Percentiles rank a stretch among this genome's conserved stretches.
Conservation (phyloP, 768 basidiomycete species). For the Xerocomellus amylosporus region DNA sequence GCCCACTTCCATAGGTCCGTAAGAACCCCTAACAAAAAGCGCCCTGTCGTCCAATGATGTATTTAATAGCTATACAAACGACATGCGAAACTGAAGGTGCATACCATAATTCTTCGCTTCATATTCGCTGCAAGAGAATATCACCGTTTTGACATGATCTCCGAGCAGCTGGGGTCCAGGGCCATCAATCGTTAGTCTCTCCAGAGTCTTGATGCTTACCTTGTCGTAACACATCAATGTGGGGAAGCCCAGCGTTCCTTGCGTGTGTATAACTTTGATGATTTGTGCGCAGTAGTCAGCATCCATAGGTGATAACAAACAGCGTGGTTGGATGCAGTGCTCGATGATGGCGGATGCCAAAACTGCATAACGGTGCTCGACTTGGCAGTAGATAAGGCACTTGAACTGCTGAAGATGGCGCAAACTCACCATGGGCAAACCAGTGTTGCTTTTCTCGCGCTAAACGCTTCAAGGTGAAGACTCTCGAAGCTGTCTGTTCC, state of each 20-base stretch:
- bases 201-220: constrained; percentile 38
- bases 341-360: constrained; percentile 71
- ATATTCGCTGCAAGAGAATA: constrained; percentile 94
- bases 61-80: not conserved
- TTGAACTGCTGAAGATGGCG: not conserved
- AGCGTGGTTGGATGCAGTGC: constrained; percentile 90
- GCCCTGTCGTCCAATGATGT: constrained; percentile 47
- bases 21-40: constrained; percentile 80
- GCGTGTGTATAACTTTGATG: constrained; percentile 80
- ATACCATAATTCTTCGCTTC: constrained; percentile 93
- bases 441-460: constrained; percentile 77
- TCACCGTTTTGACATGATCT: constrained; percentile 76
- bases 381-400: constrained; percentile 16
- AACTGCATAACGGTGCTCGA: constrained; percentile 38
- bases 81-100: constrained; percentile 12
- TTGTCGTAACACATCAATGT: constrained; percentile 84
- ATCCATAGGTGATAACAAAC: constrained; percentile 93
- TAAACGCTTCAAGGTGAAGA: constrained; percentile 74
- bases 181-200: not conserved
- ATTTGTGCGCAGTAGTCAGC: constrained; percentile 93
- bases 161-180: constrained; percentile 61
- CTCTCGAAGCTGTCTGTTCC: constrained; percentile 68
- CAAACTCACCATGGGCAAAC: constrained; percentile 62
- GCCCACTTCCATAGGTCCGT: constrained; percentile 80
- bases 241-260: constrained; percentile 88